phyloP scores from a whole-genome alignment of 257 asterid genomes.

The Solanum paucissectum region DNA sequence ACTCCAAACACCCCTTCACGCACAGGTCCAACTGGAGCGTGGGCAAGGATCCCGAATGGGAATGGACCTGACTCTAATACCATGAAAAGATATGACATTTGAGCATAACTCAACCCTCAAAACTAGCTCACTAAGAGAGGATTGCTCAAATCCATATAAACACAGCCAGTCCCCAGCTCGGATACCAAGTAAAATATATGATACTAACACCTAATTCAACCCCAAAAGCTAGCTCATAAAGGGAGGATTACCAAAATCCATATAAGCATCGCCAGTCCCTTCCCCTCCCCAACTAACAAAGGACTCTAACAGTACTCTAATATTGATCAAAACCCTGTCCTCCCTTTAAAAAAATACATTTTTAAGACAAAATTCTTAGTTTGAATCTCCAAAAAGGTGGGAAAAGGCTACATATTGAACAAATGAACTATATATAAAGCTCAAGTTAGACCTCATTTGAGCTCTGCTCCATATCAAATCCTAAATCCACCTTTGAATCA shows the following conservation, averaged over 20 bases:
- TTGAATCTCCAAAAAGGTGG: not conserved
- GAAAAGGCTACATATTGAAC: not conserved
- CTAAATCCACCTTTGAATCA: not conserved
- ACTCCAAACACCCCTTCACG: not conserved
- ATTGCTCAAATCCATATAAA: not conserved
- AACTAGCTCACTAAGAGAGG: not conserved
- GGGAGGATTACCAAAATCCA: not conserved
- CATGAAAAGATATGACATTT: no score
- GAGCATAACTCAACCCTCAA: not conserved
- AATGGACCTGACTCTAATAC: not conserved
- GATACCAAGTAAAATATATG: not conserved
- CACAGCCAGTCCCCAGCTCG: fast-evolving
- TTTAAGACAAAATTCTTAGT: not conserved
- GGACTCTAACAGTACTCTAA: not conserved
- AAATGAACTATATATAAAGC: not conserved
- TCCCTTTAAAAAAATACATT: not conserved
- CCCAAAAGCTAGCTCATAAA: not conserved
- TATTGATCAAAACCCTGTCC: not conserved
- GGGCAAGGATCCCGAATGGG: not conserved
- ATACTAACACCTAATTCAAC: not conserved
- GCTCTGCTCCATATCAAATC: not conserved
- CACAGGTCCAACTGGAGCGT: not conserved
- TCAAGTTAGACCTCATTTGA: not conserved
- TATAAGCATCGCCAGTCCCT: not conserved
- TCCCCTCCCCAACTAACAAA: not conserved